These are phyloP conservation scores for Petunia secreta DNA, from an alignment of 257 asterid genomes.

Conservation along the genomic window DNA sequence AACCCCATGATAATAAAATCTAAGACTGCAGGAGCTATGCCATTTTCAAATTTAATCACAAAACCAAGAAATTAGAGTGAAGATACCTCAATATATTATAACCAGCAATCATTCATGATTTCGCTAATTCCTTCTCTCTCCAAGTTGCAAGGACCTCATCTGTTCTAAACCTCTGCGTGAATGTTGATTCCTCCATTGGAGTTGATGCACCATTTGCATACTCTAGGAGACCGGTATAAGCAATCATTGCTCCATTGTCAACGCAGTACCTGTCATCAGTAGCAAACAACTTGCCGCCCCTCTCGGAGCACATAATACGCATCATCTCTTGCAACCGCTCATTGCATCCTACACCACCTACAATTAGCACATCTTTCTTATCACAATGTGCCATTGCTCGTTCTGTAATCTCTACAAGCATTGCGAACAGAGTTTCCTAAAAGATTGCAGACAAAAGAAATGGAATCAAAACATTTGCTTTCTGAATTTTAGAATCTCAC, in stretches of 20 bases:
- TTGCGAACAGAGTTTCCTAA: conserved; percentile 91
- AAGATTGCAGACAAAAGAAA: neutral
- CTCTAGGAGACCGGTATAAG: conserved; percentile 91
- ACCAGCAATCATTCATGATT: neutral
- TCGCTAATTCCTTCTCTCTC: conserved; percentile 74
- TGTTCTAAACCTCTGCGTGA: conserved; percentile 91
- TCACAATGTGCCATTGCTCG: conserved; percentile 98
- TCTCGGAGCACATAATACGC: conserved; percentile 89
- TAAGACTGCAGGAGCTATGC: neutral
- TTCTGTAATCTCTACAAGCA: conserved; percentile 98
- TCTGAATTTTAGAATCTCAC: neutral
- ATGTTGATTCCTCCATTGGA: conserved; percentile 79
- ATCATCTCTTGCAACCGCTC: conserved; percentile 92
- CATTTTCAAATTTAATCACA: neutral
- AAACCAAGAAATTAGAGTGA: neutral
- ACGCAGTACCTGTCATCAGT: conserved; percentile 93
- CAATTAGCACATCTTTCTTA: conserved; percentile 84
- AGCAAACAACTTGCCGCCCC: conserved; percentile 82
- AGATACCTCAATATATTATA: neutral
- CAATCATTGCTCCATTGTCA: conserved; percentile 98
- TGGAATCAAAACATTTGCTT: neutral
- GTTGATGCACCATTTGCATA: conserved; percentile 75
- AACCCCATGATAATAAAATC: neutral
- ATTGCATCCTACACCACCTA: conserved; percentile 98
- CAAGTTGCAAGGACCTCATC: conserved; percentile 93